Evolutionary conservation across 23 red algal species (phyloP), one percentile per base, ranked within the genome.

Genomic region (Cyanidium caldarium): DNA sequence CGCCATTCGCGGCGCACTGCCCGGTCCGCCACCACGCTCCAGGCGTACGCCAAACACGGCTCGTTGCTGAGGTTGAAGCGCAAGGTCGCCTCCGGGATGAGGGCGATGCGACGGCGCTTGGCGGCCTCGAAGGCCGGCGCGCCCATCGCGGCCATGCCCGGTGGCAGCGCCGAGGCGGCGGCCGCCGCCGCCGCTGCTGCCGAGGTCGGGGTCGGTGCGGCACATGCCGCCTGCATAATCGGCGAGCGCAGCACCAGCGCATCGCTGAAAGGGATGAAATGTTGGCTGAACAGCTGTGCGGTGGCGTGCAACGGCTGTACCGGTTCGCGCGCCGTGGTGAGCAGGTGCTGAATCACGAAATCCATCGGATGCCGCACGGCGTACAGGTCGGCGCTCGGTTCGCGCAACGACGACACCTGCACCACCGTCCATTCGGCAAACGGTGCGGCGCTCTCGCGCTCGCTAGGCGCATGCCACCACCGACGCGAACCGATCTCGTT

Each of bases 31-130:
- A 61, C 21, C 13, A 61, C 7, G 31, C 31, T 16, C 21, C 19
- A 61, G 7, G n/a, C 51, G 31, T 61, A 61, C 5, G 51, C 19
- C 7, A 61, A 25, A 28, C 51, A 61, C 51, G 51, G 51, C 7
- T 61, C 51, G n/a, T 28, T 61, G 21, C 51, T 61, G 10, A 61
- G 51, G 51, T 25, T 61, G 51, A 61, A 61, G 23, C 51, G 51
- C 7, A 61, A 61, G 5, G 51, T 61, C n/a, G 19, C n/a, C 10
- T 61, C 51, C 7, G 19, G 51, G 23, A 61, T 16, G 23, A 21
- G 31, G 7, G 51, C 51, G 31, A 61, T 61, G 7, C 23, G 19
- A 28, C 51, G 51, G 10, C 51, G 10, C 31, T 61, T 61, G 7
- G 51, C 51, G 21, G 31, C 51, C 7, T 61, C 51, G 7, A 61